These are phyloP conservation scores for Saprolegnia parasitica DNA, from an alignment of 352 stramenopile genomes.

Conservation along the genomic window DNA sequence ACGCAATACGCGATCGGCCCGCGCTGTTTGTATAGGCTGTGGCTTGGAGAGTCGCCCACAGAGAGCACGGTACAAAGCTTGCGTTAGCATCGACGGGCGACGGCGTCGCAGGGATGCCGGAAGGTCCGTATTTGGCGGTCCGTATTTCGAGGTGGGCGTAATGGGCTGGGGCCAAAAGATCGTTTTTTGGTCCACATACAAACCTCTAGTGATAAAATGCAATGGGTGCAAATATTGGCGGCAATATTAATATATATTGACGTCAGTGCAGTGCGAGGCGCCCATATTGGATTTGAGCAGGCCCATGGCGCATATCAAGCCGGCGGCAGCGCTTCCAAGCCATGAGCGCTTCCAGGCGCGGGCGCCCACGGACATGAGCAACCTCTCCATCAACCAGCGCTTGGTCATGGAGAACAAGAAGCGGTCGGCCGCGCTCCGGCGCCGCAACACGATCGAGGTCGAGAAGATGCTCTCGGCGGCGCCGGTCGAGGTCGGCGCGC, in stretches of 20 bases:
- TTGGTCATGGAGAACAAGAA: conserved; percentile 84
- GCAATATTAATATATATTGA: conserved; percentile 10
- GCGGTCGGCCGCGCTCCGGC: conserved; percentile 49
- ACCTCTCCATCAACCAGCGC: conserved; percentile 69
- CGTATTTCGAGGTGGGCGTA: not conserved
- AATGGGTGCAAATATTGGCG: not conserved
- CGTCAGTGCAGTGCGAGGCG: not conserved
- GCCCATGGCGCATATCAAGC: conserved; percentile 21
- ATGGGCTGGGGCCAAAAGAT: not conserved
- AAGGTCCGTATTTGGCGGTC: not conserved
- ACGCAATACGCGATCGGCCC: too few species aligned
- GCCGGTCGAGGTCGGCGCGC: conserved; percentile 67
- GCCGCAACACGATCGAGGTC: conserved; percentile 68
- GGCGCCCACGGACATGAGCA: conserved; percentile 43
- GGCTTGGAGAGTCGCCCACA: too few species aligned
- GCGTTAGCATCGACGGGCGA: not conserved
- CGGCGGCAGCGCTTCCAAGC: conserved; percentile 58
- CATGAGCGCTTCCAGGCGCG: conserved; percentile 77
- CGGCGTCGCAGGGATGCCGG: not conserved
- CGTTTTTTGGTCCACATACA: not conserved
- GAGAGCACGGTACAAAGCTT: too few species aligned
- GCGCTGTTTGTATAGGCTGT: too few species aligned
- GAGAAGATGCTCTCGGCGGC: conserved; percentile 54
- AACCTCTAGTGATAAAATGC: not conserved
- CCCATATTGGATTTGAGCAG: conserved; percentile 19